A percentile compares a stretch with the other conserved stretches of the same genome.
Conservation (phyloP, 2,329 filamentous ascomycete species). For the Fusarium secorum region DNA sequence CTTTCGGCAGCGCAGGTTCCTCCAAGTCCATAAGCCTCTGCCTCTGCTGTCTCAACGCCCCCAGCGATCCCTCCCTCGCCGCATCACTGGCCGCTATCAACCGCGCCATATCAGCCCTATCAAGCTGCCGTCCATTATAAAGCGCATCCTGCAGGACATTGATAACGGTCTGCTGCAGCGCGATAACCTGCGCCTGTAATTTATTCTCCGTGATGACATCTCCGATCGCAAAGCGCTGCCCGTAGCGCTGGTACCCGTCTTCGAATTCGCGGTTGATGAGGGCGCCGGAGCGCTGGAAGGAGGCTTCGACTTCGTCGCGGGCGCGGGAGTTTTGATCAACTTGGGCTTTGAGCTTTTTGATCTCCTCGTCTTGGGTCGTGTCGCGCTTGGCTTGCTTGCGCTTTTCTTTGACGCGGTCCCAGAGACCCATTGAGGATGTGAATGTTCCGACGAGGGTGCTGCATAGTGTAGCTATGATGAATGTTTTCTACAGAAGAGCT, state of each 20-base stretch:
- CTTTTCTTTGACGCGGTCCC: conserved; percentile 37
- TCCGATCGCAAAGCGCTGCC: conserved; percentile 33
- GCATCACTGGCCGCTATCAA: conserved; percentile 38
- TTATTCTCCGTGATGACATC: conserved; percentile 40
- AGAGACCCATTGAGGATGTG: conserved; percentile 41
- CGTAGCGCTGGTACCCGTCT: conserved; percentile 36
- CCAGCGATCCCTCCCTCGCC: conserved; percentile 32
- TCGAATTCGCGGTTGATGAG: conserved; percentile 40
- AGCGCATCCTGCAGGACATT: conserved; percentile 39
- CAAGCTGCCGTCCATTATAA: conserved; percentile 30
- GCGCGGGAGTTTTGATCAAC: conserved; percentile 19
- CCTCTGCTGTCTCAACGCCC: conserved; percentile 35
- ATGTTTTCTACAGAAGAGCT: conserved; percentile 27
- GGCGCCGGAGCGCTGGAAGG: conserved; percentile 33
- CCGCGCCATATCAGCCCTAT: conserved; percentile 34
- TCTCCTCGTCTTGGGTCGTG: conserved; percentile 39
- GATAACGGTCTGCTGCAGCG: conserved; percentile 40
- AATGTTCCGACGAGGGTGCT: conserved; percentile 41
- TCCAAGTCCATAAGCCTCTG: conserved; percentile 26
- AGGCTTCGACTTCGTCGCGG: conserved; percentile 32
- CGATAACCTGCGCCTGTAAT: conserved; percentile 38
- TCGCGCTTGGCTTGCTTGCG: conserved; percentile 36
- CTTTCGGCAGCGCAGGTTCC: background rate
- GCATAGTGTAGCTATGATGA: conserved; percentile 39
- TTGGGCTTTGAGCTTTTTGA: conserved; percentile 36